Base-by-base conservation (phyloP, 2,329 filamentous ascomycete genomes). In the Diaporthe aspalathi region DNA sequence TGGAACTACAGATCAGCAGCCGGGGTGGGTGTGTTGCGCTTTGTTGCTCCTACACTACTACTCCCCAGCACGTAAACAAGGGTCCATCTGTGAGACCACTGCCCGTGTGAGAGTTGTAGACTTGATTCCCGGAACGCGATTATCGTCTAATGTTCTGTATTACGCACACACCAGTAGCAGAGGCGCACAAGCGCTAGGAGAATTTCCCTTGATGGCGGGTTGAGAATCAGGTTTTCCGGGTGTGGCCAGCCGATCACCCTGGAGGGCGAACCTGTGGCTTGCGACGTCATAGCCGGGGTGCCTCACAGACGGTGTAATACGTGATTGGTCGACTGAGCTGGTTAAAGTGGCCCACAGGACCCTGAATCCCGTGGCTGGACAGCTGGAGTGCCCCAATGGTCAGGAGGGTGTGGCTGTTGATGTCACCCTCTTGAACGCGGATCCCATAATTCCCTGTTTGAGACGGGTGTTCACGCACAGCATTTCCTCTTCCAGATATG, bases 391-490 rank as follows among this genome's bases (percentile, higher is more conserved):
- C 43, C 29, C 43, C 27, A 24, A 35, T 43, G 60, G 60, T 24
- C 60, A 49, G 14, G 12, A 35, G 43, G 60, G 60, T 50, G 60
- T 65, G 60, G 60, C 60, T 65, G 60, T 65, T 65, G 60, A 65
- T 65, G 60, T 65, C 60, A 65, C 60, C 45, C 38, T 35, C 38
- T 65, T 50, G 35, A 38, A 12, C 35, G n/a, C 29, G 20, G 43
- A 1, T 12, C 29, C 29, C 24, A 11, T 38, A 14, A 38, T 65
- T 65, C 60, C 60, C 60, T 65, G 60, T 65, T 50, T 50, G 45
- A 65, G 60, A 50, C 12, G 60, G 29, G 45, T 24, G 60, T 50
- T 65, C 45, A 50, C n/a, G 29, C 45, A 50, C 27, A 22, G 20
- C 29, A 9, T 65, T 50, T 38, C 45, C 60, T 43, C 43, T 65